A percentile compares a stretch with the other conserved stretches of the same genome.
Conservation (phyloP, 768 basidiomycete genomes). For the Pleurotus salmoneostramineus region DNA sequence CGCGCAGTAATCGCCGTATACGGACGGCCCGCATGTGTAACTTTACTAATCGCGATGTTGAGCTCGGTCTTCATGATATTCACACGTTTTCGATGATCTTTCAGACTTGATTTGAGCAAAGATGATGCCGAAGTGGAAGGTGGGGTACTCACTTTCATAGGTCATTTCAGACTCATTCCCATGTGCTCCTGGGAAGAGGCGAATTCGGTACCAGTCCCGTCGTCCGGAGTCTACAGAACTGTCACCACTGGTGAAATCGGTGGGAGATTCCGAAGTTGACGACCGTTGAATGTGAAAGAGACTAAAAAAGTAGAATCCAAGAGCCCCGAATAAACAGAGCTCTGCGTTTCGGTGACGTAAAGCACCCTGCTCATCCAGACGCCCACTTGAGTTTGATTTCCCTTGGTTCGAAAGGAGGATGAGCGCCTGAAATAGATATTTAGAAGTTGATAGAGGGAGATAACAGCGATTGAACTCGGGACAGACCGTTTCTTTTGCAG, state of each 20-base stretch:
- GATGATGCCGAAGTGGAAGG: not conserved
- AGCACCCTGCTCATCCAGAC: conserved; percentile 25
- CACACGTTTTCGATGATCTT: conserved; percentile 23
- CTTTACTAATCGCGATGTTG: conserved; percentile 21
- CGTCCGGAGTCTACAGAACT: conserved; percentile 21
- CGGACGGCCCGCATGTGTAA: conserved; percentile 23
- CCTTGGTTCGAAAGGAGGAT: conserved; percentile 21
- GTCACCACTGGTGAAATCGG: not conserved
- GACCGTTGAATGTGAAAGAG: conserved; percentile 22
- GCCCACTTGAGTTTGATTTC: conserved; percentile 26
- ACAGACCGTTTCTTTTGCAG: conserved; percentile 13
- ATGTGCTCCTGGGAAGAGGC: conserved; percentile 17
- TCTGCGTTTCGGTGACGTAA: conserved; percentile 22
- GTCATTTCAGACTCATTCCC: conserved; percentile 16
- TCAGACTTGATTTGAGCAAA: not conserved
- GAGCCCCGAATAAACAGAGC: conserved; percentile 23
- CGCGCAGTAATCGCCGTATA: conserved; percentile 24
- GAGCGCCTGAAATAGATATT: conserved; percentile 19
- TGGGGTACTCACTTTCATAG: conserved; percentile 25
- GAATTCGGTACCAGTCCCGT: conserved; percentile 23
- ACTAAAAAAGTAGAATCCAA: conserved; percentile 22
- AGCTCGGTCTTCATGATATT: conserved; percentile 19
- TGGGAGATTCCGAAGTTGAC: no score
- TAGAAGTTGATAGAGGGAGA: not conserved
- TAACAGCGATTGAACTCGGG: not conserved